phyloP scores from a whole-genome alignment of 2,329 filamentous ascomycete species.

The Didymella exigua region DNA sequence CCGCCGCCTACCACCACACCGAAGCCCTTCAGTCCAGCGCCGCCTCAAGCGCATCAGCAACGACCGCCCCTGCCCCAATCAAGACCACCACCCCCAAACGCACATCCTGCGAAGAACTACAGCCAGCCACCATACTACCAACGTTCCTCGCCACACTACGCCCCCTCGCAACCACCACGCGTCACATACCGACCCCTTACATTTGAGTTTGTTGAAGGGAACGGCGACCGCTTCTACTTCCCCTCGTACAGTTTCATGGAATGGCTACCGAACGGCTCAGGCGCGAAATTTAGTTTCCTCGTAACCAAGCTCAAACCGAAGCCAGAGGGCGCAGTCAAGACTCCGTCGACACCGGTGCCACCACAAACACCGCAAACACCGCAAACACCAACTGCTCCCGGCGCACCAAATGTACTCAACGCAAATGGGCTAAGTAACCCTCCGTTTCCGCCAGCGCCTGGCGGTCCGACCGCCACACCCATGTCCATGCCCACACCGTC shows the following conservation, averaged over 20 bases:
- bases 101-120: conserved; percentile 25
- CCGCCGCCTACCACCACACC: conserved; percentile 17
- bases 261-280: conserved; percentile 63
- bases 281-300: conserved; percentile 76
- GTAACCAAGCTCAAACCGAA: conserved; percentile 69
- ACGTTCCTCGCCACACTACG: conserved; percentile 33
- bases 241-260: conserved; percentile 80
- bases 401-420: background rate
- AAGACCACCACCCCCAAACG: conserved; percentile 27
- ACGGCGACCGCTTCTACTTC: conserved; percentile 77
- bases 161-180: conserved; percentile 50
- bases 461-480: conserved; percentile 16
- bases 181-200: conserved; percentile 50
- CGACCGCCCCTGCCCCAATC: conserved; percentile 25
- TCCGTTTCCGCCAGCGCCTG: conserved; percentile 14
- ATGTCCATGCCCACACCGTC: conserved; percentile 21
- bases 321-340: conserved; percentile 48
- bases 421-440: conserved; percentile 11
- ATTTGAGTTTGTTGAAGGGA: conserved; percentile 49
- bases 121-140: conserved; percentile 30
- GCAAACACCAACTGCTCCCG: conserved; percentile 6
- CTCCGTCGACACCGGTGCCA: conserved; percentile 38
- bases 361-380: conserved; percentile 10
- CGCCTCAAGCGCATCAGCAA: conserved; percentile 23
- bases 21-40: conserved; percentile 26